phyloP scores from a whole-genome alignment of 495 filamentous ascomycete species.

The Friedmanniomyces endolithicus region DNA sequence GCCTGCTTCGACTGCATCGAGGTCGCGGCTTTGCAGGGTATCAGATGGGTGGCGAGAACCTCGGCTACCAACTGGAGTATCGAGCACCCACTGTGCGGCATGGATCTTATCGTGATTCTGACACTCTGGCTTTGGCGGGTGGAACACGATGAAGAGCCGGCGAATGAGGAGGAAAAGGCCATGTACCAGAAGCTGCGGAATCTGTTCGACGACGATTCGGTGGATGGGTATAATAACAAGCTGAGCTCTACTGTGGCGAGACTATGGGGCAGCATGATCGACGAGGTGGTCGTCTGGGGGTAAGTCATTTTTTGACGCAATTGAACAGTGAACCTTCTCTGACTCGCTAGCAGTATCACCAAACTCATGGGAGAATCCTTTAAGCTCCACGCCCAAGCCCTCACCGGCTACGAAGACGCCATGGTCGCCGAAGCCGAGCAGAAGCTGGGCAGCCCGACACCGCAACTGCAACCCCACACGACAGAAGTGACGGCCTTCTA shows the following conservation, averaged over 20 bases:
- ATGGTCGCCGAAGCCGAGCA: constrained; percentile 7
- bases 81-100: constrained; percentile 89
- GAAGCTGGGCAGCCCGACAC: background rate
- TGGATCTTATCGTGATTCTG: constrained; percentile 98
- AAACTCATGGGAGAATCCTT: constrained; percentile 97
- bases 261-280: constrained; percentile 95
- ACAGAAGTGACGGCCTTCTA: constrained; percentile 19
- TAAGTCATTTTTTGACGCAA: too few species aligned
- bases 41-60: constrained; percentile 94
- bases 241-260: constrained; percentile 87
- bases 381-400: constrained; percentile 88
- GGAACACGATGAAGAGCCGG: constrained; percentile 95
- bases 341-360: constrained; percentile 62
- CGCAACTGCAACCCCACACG: background rate
- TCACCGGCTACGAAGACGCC: constrained; percentile 82
- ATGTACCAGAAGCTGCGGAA: constrained; percentile 94
- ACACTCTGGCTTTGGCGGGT: constrained; percentile 96
- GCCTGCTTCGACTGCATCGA: constrained; percentile 98
- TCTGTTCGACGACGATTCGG: constrained; percentile 81
- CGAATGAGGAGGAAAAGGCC: constrained; percentile 75
- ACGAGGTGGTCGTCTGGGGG: constrained; percentile 99
- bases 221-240: constrained; percentile 63
- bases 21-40: constrained; percentile 84
- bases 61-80: constrained; percentile 98
- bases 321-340: constrained; percentile 28